These are phyloP conservation scores for Colletotrichum liriopes DNA, from an alignment of 2,329 filamentous ascomycete species.

Conservation along the genomic window DNA sequence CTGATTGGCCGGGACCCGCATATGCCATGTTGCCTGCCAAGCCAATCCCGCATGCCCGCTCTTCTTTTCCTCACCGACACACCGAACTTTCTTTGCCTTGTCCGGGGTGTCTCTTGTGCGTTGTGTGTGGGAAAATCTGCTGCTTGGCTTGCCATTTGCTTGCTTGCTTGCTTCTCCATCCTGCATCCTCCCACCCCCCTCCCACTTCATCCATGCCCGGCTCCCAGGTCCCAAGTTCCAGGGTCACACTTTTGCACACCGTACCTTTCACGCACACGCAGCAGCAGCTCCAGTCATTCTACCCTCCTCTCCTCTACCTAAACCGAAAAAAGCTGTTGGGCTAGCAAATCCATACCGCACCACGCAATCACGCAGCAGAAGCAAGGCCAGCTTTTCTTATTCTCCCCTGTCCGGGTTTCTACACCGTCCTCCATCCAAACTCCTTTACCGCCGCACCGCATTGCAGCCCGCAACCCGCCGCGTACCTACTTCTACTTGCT, in stretches of 20 bases:
- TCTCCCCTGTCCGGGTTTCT: constrained; percentile 29
- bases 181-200: constrained; percentile 1
- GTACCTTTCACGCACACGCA: constrained; percentile 20
- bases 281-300: constrained; percentile 15
- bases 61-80: constrained; percentile 42
- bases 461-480: constrained; percentile 21
- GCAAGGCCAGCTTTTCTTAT: constrained; percentile 40
- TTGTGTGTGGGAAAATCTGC: constrained; percentile 33
- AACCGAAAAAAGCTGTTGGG: constrained; percentile 35
- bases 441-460: constrained; percentile 44
- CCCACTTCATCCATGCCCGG: constrained; percentile 25
- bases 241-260: constrained; percentile 25
- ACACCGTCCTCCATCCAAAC: constrained; percentile 27
- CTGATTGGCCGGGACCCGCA: constrained; percentile 30
- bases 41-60: constrained; percentile 36
- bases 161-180: background rate
- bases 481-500: constrained; percentile 41
- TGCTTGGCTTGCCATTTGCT: constrained; percentile 21
- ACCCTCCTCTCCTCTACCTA: constrained; percentile 25
- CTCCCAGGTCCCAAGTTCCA: constrained; percentile 22
- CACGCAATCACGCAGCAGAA: constrained; percentile 5
- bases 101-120: constrained; percentile 15
- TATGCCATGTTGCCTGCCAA: constrained; percentile 39
- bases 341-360: constrained; percentile 34
- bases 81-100: constrained; percentile 37